Evolutionary conservation across 2,329 filamentous ascomycete species (phyloP).

Genomic region (Cladosporium cucumerinum): DNA sequence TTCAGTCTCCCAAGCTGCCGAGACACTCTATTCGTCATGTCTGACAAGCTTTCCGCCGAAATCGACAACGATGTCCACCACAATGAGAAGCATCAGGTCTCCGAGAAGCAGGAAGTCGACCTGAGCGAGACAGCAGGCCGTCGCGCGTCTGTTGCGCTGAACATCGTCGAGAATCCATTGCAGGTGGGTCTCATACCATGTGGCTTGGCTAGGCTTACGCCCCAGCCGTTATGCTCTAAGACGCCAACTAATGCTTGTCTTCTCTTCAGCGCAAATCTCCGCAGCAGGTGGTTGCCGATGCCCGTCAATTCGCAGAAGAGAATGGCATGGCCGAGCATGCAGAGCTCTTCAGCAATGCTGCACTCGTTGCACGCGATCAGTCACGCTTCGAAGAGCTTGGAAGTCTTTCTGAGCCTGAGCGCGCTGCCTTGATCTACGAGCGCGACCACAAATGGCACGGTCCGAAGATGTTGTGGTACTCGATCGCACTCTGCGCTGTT

Average conservation of each 20-base stretch:
- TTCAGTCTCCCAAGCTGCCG: slow-evolving; percentile 1
- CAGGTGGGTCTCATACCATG: slow-evolving; percentile 32
- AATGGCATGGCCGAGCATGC: slow-evolving; percentile 38
- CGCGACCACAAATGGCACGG: slow-evolving; percentile 65
- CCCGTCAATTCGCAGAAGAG: slow-evolving; percentile 32
- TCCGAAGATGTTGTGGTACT: slow-evolving; percentile 61
- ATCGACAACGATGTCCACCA: slow-evolving; percentile 6
- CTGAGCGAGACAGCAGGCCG: slow-evolving; percentile 24
- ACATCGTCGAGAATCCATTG: slow-evolving; percentile 48
- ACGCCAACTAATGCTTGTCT: slow-evolving; percentile 5
- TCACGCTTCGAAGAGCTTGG: slow-evolving; percentile 59
- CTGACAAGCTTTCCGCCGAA: slow-evolving; percentile 14
- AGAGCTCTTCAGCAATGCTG: slow-evolving; percentile 42
- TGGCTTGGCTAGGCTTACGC: slow-evolving; percentile 1
- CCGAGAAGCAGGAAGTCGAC: neutral
- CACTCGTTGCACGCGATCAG: slow-evolving; percentile 70
- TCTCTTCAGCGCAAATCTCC: slow-evolving; percentile 32
- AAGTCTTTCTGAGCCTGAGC: slow-evolving; percentile 59
- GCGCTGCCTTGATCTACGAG: slow-evolving; percentile 59
- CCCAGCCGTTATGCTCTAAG: neutral
- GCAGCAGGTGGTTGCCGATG: slow-evolving; percentile 35
- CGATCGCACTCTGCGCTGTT: slow-evolving; percentile 47
- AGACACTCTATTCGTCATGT: slow-evolving; percentile 10
- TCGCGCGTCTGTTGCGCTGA: slow-evolving; percentile 43
- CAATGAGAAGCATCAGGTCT: neutral